phyloP scores from a whole-genome alignment of 2,329 filamentous ascomycete species.

The Colletotrichum liaoningense region DNA sequence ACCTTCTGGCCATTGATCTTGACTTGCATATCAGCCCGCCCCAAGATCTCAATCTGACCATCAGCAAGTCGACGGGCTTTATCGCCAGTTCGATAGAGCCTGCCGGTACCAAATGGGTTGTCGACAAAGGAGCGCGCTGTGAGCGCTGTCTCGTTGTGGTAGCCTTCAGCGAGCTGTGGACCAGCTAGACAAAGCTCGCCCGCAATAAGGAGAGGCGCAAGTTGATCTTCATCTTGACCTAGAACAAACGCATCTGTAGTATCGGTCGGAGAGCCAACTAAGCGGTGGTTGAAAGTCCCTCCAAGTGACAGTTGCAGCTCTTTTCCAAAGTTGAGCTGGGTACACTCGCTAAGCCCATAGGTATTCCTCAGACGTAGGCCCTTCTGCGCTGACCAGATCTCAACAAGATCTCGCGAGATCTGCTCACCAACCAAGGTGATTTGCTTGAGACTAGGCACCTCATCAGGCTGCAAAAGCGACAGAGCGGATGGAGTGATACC shows the following conservation, averaged over 20 bases:
- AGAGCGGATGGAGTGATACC: conserved; percentile 40
- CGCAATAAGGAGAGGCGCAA: conserved; percentile 34
- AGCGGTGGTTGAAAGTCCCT: conserved; percentile 4
- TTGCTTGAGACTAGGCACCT: conserved; percentile 24
- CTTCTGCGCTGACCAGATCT: conserved; percentile 1
- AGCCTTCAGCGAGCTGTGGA: conserved; percentile 14
- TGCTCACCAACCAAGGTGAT: conserved; percentile 39
- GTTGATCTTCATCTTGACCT: conserved; percentile 14
- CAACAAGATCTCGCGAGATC: conserved; percentile 36
- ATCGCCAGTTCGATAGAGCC: conserved; percentile 41
- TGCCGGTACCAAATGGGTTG: conserved; percentile 1
- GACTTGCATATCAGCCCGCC: conserved; percentile 44
- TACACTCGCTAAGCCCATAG: conserved; percentile 42
- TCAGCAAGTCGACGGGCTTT: conserved; percentile 38
- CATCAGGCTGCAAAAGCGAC: conserved; percentile 21
- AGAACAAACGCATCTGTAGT: conserved; percentile 36
- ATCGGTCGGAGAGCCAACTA: conserved; percentile 15
- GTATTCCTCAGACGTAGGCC: conserved; percentile 39
- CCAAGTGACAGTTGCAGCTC: conserved; percentile 28
- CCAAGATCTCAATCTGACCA: conserved; percentile 39
- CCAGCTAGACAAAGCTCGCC: conserved; percentile 39
- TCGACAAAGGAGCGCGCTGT: conserved; percentile 3
- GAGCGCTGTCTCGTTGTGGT: conserved; percentile 2
- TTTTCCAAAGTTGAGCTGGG: conserved; percentile 28
- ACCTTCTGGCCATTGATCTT: conserved; percentile 48